Evolutionary conservation across 305 asterid species (phyloP).

Genomic region (Plantago coronopus): DNA sequence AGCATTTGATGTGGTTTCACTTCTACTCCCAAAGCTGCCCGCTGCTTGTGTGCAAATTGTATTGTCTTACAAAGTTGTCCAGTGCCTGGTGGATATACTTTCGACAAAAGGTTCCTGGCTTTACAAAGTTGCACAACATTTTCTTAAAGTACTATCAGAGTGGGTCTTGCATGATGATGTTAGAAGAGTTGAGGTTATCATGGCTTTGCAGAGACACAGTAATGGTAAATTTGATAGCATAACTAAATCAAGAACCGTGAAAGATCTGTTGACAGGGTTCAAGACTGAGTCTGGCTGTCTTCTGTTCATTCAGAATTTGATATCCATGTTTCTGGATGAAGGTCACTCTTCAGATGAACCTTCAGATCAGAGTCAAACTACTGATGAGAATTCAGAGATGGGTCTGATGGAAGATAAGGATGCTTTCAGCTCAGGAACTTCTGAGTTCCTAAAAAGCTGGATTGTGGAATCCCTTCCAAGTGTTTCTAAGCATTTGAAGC

Average conservation of each 20-base stretch:
- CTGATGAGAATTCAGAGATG: slow-evolving; percentile 91
- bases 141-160: slow-evolving; percentile 69
- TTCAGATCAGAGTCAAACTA: slow-evolving; percentile 97
- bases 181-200: slow-evolving; percentile 73
- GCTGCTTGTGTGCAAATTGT: slow-evolving; percentile 47
- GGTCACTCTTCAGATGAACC: slow-evolving; percentile 79
- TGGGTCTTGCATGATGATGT: slow-evolving; percentile 70
- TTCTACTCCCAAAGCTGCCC: slow-evolving; percentile 74
- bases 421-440: slow-evolving; percentile 45
- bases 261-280: slow-evolving; percentile 68
- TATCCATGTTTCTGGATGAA: slow-evolving; percentile 76
- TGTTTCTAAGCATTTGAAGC: slow-evolving; percentile 63
- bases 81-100: slow-evolving; percentile 82
- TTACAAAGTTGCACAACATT: slow-evolving; percentile 70
- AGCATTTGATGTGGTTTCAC: slow-evolving; percentile 68
- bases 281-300: slow-evolving; percentile 76
- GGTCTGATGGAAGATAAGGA: slow-evolving; percentile 78
- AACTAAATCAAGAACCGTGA: slow-evolving; percentile 76
- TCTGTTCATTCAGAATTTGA: slow-evolving; percentile 62
- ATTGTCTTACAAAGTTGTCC: slow-evolving; percentile 72
- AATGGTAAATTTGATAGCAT: slow-evolving; percentile 79
- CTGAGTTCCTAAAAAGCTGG: slow-evolving; percentile 82
- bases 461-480: slow-evolving; percentile 69
- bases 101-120: slow-evolving; percentile 85
- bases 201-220: slow-evolving; percentile 87